A percentile compares a stretch with the other conserved stretches of the same genome.
These are phyloP conservation scores for Huntiella savannae DNA, from an alignment of 2,329 filamentous ascomycete species.

Conservation along the genomic window DNA sequence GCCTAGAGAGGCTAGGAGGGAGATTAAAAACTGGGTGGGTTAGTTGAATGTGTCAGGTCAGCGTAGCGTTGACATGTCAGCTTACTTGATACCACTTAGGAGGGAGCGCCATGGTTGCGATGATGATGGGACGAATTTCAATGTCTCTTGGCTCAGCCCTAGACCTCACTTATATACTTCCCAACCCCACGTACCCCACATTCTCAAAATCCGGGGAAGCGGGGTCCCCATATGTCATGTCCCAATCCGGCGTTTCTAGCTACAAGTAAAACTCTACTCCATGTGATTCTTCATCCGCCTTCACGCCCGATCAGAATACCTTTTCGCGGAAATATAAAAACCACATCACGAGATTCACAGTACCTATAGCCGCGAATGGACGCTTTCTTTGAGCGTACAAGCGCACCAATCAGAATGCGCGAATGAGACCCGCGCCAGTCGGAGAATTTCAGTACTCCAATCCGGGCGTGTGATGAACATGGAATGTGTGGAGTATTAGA, in stretches of 20 bases:
- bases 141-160: neutral
- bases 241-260: no score
- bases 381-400: no score
- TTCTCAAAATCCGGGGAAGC: no score
- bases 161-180: neutral
- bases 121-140: neutral
- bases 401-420: no score
- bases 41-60: neutral
- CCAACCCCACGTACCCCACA: neutral
- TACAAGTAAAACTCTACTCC: no score
- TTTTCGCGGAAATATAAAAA: no score
- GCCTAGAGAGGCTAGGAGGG: slow-evolving; percentile 35
- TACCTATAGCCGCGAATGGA: no score
- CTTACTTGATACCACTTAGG: slow-evolving; percentile 22
- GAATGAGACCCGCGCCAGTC: no score
- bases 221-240: no score
- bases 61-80: neutral
- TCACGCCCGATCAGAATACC: no score
- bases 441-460: neutral
- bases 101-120: slow-evolving; percentile 22
- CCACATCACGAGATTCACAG: no score
- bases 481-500: neutral
- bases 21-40: slow-evolving; percentile 26
- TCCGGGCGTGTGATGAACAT: neutral
- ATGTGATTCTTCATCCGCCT: no score